phyloP scores from a whole-genome alignment of 2,329 filamentous ascomycete species.

The Colletotrichum shisoi region DNA sequence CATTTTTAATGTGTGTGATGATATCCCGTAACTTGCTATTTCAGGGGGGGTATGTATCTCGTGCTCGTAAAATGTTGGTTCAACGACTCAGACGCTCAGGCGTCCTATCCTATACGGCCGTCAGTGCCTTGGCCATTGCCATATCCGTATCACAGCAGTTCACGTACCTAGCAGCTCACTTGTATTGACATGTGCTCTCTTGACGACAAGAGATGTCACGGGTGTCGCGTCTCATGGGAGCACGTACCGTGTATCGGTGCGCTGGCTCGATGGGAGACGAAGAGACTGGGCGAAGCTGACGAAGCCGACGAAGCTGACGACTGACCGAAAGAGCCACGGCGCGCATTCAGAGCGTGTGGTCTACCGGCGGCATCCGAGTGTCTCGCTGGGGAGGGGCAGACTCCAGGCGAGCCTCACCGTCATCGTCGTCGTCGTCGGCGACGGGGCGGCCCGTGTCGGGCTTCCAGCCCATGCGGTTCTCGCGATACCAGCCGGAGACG shows the following conservation, averaged over 20 bases:
- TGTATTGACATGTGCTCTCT: background rate
- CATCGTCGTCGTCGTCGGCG: too few species aligned
- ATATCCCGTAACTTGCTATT: background rate
- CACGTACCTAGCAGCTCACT: background rate
- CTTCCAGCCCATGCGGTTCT: background rate
- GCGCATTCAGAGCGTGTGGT: conserved; percentile 4
- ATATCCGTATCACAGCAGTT: too few species aligned
- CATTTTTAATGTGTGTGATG: background rate
- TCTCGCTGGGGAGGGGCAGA: background rate
- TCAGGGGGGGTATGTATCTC: background rate
- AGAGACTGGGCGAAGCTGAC: too few species aligned
- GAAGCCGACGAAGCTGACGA: too few species aligned
- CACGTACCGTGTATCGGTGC: too few species aligned
- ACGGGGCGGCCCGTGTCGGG: conserved; percentile 3
- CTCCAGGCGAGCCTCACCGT: too few species aligned
- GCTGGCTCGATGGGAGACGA: too few species aligned
- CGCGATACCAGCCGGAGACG: background rate
- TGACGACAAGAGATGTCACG: too few species aligned
- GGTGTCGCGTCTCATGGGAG: too few species aligned
- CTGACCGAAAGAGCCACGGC: too few species aligned
- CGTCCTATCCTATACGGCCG: background rate
- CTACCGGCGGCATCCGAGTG: conserved; percentile 4
- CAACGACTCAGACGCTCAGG: too few species aligned
- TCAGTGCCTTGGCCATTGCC: background rate
- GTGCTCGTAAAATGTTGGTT: background rate